A percentile compares a stretch with the other conserved stretches of the same genome.
Evolutionary conservation across 257 asterid species (phyloP).

Genomic region (Fraxinus americana): DNA sequence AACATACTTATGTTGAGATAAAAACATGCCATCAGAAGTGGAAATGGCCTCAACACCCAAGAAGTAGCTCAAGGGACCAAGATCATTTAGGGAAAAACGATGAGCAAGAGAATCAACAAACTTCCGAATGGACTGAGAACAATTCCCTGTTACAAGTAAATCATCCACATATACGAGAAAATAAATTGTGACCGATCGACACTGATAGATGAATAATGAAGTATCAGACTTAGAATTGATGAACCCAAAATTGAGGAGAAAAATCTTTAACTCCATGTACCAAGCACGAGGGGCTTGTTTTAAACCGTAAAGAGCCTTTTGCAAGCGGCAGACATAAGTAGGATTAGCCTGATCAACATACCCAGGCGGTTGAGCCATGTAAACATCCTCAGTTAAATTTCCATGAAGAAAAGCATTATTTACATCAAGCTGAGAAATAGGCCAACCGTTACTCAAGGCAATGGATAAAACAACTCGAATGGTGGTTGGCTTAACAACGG

Average conservation of each 20-base stretch:
- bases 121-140: too few species aligned
- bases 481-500: too few species aligned
- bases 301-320: constrained; percentile 5
- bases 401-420: too few species aligned
- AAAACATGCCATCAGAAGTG: background rate
- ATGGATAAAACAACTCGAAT: too few species aligned
- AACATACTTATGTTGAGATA: background rate
- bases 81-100: constrained; percentile 2
- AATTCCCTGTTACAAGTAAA: background rate
- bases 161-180: constrained; percentile 4
- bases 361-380: background rate
- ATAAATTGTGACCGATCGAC: too few species aligned
- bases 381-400: background rate
- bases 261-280: background rate
- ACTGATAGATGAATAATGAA: background rate
- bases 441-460: too few species aligned
- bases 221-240: background rate
- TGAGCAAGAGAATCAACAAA: background rate
- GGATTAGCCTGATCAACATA: background rate
- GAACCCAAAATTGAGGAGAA: background rate
- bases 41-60: background rate
- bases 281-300: constrained; percentile 18
- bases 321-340: background rate
- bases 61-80: background rate
- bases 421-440: too few species aligned